Percentiles rank a stretch among this genome's conserved stretches.
Conservation (phyloP, 2,329 filamentous ascomycete genomes). For the Hirsutella thompsonii region DNA sequence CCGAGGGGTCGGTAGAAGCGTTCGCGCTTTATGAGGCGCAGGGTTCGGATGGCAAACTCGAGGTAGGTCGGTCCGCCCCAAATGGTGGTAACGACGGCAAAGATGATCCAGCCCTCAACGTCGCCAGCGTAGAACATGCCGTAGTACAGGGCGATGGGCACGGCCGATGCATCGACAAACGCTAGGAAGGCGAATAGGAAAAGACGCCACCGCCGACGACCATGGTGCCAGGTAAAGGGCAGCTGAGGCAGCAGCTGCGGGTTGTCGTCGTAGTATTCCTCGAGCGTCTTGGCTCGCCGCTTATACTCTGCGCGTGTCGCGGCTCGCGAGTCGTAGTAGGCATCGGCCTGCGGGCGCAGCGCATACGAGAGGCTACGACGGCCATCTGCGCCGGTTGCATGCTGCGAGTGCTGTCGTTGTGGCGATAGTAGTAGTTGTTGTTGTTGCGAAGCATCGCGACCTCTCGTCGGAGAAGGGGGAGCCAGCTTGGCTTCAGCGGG, state of each 20-base stretch:
- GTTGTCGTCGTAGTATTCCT: slow-evolving; percentile 26
- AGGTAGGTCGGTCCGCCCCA: slow-evolving; percentile 42
- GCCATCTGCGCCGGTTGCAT: slow-evolving; percentile 1
- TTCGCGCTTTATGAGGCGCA: slow-evolving; percentile 33
- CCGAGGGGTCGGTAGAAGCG: slow-evolving; percentile 37
- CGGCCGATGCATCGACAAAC: slow-evolving; percentile 26
- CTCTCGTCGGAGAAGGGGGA: not conserved
- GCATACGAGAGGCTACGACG: slow-evolving; percentile 22
- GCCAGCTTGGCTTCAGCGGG: not conserved
- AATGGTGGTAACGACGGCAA: slow-evolving; percentile 40
- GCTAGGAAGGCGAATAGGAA: slow-evolving; percentile 34
- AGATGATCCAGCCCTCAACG: slow-evolving; percentile 28
- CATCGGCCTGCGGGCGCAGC: slow-evolving; percentile 18
- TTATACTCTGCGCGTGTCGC: slow-evolving; percentile 20
- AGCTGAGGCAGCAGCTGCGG: slow-evolving; percentile 24
- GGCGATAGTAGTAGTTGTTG: too few relatives aligned
- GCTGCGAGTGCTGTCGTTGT: not conserved
- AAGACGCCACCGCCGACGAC: slow-evolving; percentile 27
- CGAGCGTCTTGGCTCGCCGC: slow-evolving; percentile 20
- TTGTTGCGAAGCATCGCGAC: not conserved
- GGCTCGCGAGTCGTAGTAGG: slow-evolving; percentile 27
- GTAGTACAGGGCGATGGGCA: slow-evolving; percentile 41
- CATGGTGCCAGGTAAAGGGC: slow-evolving; percentile 28
- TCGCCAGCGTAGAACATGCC: slow-evolving; percentile 28
- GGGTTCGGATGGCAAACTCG: slow-evolving; percentile 34